Base-by-base conservation (phyloP, 2,329 filamentous ascomycete genomes). In the Pseudofabraea citricarpa region DNA sequence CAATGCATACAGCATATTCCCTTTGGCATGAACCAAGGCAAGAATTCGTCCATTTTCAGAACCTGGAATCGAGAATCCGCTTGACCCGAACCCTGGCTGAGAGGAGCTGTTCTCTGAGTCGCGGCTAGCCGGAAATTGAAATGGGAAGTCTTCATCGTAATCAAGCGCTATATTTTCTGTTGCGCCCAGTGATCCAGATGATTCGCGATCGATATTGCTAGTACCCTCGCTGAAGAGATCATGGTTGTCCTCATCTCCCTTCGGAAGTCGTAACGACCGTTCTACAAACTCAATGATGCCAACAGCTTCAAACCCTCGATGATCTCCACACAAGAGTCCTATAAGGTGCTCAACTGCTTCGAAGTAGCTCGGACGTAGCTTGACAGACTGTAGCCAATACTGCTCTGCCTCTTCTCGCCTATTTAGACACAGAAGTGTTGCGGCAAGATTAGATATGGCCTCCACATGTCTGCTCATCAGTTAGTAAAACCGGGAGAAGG, bases 291-390 rank as follows among this genome's bases (percentile, higher is more conserved):
- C 81, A 53, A 98, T 95, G 40, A 95, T 82, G 38, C 85, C 80
- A 46, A 98, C 83, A 6, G 93, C 93, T 60, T 97, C 89, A 55
- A 77, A 81, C 38, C 83, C 86, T 49, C 90, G 79, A 45, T 94
- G 85, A 48, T 83, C 87, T 38, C 77, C 81, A 60, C 91, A 96
- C 15, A 97, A 66, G 36, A 97, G 71, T 1, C 90, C 89, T 22
- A 97, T 87, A 1, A 98, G 75, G 68, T 97, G 90, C 62, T 98
- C 93, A 3, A 93, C 89, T 6, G 93, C 90, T 67, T 98, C 93
- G 45, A 98, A 86, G 65, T 95, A 94, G 59, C 82, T 86, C 1
- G 93, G 93, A 7, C 87, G 83, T 45, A 87, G 70, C 58, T 82
- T 86, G 20, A 97, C 81, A n/a, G 90, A 90, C 48, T 78, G 80